Base-by-base conservation (phyloP, 176 grass and related monocot genomes). In the Poa pratensis region DNA sequence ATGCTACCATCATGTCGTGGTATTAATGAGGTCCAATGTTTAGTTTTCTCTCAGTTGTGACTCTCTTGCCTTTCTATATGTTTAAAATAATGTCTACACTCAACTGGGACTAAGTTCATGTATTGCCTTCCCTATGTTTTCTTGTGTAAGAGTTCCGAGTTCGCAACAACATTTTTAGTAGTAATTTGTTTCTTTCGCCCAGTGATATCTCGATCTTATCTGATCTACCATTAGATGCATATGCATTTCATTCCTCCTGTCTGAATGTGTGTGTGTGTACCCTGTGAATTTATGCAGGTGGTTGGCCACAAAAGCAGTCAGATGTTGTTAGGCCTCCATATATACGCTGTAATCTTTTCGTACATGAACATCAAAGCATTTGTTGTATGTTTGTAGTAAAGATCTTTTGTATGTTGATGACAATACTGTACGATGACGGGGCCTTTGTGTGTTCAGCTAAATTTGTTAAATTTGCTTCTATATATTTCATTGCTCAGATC, bases 21-120 rank as follows among this genome's bases (percentile, higher is more conserved):
- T 59, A 12, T 79, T 79, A 81, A 39, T 54, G 19, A 69, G 78
- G 24, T 80, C 78, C 79, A 35, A 17, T 81, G 19, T 53, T 67
- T 69, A 67, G 60, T 80, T n/a, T 80, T 66, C 78, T 51, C 24
- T 66, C 42, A 32, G 60, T 80, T 80, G 43, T 80, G 77, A 80
- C 59, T 80, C 58, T 65, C 58, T 30, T 30, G 28, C 37, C 43
- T 17, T 80, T 64, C 23, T 64, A 64, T 65, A 30, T 64, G 58
- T 80, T 80, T 80, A 30, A 30, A 52, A 52, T 63, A 48, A 64
- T 64, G 50, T 52, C 15, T 52, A 53, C 5, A 6, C 4, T 5
- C 5, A 80, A 30, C 40, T 65, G 23, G 8, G 24, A 80, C 22
- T 65, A 49, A 80, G 59, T 80, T 63, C 48, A 79, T 65, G 60